phyloP scores from a whole-genome alignment of 1,284 basidiomycete species.

The Moniliophthora roreri region DNA sequence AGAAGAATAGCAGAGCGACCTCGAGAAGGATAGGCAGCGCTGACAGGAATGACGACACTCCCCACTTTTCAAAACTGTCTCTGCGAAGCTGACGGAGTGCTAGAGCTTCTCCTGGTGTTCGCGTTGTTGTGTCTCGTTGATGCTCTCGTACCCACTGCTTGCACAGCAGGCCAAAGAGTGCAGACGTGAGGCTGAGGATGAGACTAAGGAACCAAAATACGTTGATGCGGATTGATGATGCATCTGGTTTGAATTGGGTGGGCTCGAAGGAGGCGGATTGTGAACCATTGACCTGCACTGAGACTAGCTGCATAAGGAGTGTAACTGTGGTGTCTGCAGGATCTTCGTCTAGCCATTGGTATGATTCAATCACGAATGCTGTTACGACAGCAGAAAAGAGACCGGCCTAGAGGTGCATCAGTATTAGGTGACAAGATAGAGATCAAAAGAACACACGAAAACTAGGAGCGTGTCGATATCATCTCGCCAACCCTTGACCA shows the following conservation, averaged over 20 bases:
- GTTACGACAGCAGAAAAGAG: slow-evolving; percentile 23
- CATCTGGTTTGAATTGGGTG: background rate
- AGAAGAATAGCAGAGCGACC: slow-evolving; percentile 27
- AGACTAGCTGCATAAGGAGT: slow-evolving; percentile 14
- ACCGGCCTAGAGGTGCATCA: slow-evolving; percentile 16
- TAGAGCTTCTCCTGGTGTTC: slow-evolving; percentile 18
- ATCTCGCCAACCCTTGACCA: too few relatives aligned
- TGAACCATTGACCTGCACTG: slow-evolving; percentile 1
- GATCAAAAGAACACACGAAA: too few relatives aligned
- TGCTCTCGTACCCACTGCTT: slow-evolving; percentile 25
- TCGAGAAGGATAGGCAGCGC: slow-evolving; percentile 28
- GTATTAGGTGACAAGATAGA: too few relatives aligned
- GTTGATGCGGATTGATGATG: slow-evolving; percentile 18
- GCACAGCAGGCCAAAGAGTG: slow-evolving; percentile 20
- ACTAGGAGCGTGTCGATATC: too few relatives aligned
- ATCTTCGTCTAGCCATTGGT: slow-evolving; percentile 17
- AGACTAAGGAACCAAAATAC: slow-evolving; percentile 24
- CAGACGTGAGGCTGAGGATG: slow-evolving; percentile 18
- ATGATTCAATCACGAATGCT: slow-evolving; percentile 21
- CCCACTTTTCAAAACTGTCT: slow-evolving; percentile 26
- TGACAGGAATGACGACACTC: slow-evolving; percentile 25
- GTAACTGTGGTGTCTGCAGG: slow-evolving; percentile 10
- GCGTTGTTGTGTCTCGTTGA: slow-evolving; percentile 14
- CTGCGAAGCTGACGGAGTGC: slow-evolving; percentile 23
- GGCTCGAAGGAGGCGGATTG: background rate